phyloP scores from a whole-genome alignment of 176 grass and related monocot genomes.

The Avena atlantica region DNA sequence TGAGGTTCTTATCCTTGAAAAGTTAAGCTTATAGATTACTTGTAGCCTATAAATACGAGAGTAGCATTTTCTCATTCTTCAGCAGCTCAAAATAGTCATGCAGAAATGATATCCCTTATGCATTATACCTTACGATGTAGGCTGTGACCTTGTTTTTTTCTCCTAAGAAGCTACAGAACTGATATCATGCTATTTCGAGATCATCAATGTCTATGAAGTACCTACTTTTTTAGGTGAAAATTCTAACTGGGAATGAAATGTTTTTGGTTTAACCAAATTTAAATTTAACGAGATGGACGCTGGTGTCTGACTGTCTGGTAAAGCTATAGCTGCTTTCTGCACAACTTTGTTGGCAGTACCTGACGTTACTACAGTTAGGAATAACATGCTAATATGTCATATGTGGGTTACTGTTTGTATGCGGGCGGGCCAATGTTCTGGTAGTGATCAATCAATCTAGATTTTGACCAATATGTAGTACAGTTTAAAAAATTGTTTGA shows the following conservation, averaged over 20 bases:
- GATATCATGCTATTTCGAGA: not conserved
- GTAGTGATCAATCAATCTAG: not conserved
- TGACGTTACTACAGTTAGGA: conserved; percentile 18
- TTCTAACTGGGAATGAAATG: conserved; percentile 1
- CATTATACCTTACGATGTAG: not conserved
- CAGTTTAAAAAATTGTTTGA: not conserved
- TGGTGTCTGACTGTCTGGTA: not conserved
- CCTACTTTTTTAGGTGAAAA: not conserved
- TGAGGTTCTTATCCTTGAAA: not conserved
- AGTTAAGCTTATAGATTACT: not conserved
- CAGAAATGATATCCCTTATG: not conserved
- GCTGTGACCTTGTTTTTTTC: not conserved
- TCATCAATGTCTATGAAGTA: not conserved
- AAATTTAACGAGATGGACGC: not conserved
- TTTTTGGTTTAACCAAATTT: not conserved
- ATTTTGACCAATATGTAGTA: not conserved
- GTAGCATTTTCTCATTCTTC: conserved; percentile 1
- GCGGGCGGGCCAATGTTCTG: not conserved
- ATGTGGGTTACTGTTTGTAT: not conserved
- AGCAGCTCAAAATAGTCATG: not conserved
- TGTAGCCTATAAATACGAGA: not conserved
- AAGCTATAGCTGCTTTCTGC: not conserved
- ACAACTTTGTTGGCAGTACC: not conserved
- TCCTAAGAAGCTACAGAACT: not conserved
- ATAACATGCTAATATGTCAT: not conserved